Evolutionary conservation across 805 yeast species (phyloP).

Genomic region (Saturnispora bothae): DNA sequence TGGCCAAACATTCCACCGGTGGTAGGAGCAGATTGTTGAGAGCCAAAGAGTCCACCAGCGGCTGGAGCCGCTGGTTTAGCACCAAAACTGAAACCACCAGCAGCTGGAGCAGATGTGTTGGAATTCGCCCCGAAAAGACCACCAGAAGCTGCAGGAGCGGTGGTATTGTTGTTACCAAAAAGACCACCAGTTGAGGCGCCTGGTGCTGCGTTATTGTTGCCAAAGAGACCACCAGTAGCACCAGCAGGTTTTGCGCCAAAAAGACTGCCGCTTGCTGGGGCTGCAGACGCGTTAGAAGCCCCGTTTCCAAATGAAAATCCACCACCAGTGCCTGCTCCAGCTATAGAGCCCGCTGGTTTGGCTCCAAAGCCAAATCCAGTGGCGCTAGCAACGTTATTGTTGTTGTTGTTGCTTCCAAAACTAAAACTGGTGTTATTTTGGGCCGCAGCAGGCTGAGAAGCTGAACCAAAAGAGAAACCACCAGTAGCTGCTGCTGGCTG

Average conservation of each 20-base stretch:
- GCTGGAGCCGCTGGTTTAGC: slow-evolving; percentile 14
- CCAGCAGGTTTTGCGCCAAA: slow-evolving; percentile 16
- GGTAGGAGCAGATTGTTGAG: slow-evolving; percentile 19
- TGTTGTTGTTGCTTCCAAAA: slow-evolving; percentile 8
- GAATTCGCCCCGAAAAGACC: slow-evolving; percentile 5
- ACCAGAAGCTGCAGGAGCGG: slow-evolving; percentile 12
- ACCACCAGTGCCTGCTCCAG: slow-evolving; percentile 15
- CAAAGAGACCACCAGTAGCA: slow-evolving; percentile 15
- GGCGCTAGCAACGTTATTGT: slow-evolving; percentile 15
- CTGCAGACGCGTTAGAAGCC: background rate
- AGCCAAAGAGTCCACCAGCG: slow-evolving; percentile 14
- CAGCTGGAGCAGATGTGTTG: background rate
- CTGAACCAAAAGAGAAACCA: too few relatives aligned
- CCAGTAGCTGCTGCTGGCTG: too few relatives aligned
- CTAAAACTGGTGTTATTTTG: slow-evolving; percentile 2
- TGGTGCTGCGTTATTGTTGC: slow-evolving; percentile 11
- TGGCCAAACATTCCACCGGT: slow-evolving; percentile 31
- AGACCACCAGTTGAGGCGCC: slow-evolving; percentile 13
- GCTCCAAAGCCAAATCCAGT: slow-evolving; percentile 30
- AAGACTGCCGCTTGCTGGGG: slow-evolving; percentile 12
- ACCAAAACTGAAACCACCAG: slow-evolving; percentile 12
- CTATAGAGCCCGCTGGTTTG: too few relatives aligned
- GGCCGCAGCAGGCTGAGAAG: too few relatives aligned
- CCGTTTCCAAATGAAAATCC: slow-evolving; percentile 1
- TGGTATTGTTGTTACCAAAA: slow-evolving; percentile 12